Base-by-base conservation (phyloP, 106 monocot species). In the Hemerocallis citrina region DNA sequence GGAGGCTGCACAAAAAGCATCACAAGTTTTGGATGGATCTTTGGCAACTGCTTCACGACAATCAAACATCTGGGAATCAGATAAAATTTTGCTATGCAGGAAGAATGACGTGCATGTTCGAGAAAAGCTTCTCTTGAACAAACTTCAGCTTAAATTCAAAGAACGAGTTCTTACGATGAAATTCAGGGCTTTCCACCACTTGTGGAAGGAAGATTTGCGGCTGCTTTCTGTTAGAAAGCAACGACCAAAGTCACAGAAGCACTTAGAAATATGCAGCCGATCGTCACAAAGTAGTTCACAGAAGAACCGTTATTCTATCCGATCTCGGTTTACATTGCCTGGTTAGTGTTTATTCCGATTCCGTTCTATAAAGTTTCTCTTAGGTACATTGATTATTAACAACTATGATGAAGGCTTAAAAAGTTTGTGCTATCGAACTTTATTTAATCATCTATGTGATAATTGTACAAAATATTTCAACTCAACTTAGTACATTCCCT, bases 181-280 rank as follows among this genome's bases (percentile, higher is more conserved):
- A 62, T 90, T 79, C 61, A 86, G 76, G 54, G 81, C 72, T 23
- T 68, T 86, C 11, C 76, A 72, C 28, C 68, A 73, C 34, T 63
- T 90, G 36, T 95, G 95, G 95, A 86, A 81, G 61, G 90, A 86
- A 67, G 95, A 95, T 70, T 27, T 84, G 35, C 75, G 68, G 2
- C 59, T 84, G 42, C 73, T 89, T 48, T 70, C 70, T 37, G 44
- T 73, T 32, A 76, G 40, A 63, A 89, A 81, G 67, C 65, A 67
- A 55, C 55, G 83, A 9, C 51, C 83, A n/a, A 86, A 84, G 65
- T 79, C 86, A 36, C 76, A 69, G 39, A 89, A 86, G 47, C 83
- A 78, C 8, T 36, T 46, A 34, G 86, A 89, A 30, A 15, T 77
- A 34, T 62, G 61, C 48, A 69, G 34, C 21, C 76, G 78, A 27